Evolutionary conservation across 1,284 basidiomycete species (phyloP), one percentile per base, ranked within the genome.

Genomic region (Inonotus hispidus): DNA sequence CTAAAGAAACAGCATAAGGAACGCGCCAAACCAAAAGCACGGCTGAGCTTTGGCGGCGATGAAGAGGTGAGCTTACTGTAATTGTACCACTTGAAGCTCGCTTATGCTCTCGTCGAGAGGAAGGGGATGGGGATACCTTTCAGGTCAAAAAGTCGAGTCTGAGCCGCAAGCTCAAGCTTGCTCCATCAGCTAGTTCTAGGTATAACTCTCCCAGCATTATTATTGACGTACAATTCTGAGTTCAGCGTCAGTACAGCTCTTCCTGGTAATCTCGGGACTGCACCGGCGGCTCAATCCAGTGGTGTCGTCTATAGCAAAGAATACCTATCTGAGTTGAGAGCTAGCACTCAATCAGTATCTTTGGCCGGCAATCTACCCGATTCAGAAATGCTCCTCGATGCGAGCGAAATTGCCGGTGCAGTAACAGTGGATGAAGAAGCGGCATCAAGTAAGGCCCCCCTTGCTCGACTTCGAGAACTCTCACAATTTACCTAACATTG

Each of bases 241-340:
- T 10, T 65, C 49, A 57, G 37, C 11, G 54, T 62, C 56, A 63
- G 63, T 63, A 72, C 70, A 63, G 71, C 67, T 43, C 61, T 74
- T 38, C 73, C 81, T 45, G 63, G 77, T 41, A 75, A 75, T 53
- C 66, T 84, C 43, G 82, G 83, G 56, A 82, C 83, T 68, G 78
- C 81, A 1, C 77, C 77, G 11, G 80, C 83, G 11, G 75, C 82
- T 5, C 76, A 71, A 55, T 71, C 79, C 1, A 71, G 71, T 68
- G 78, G 74, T 2, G 85, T 87, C 0, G 77, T 78, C 13, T 97
- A 97, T 71, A 87, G 89, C 62, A 78, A 83, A 29, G 88, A 87
- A 57, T 88, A 94, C 71, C 80, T 96, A 14, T 82, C 87, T 21
- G 82, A 95, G 69, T 81, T 96, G 46, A 95, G 92, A 76, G 91